A percentile compares a stretch with the other conserved stretches of the same genome.
phyloP scores from a whole-genome alignment of 2,329 filamentous ascomycete species.

The Hypoxylon sp. region DNA sequence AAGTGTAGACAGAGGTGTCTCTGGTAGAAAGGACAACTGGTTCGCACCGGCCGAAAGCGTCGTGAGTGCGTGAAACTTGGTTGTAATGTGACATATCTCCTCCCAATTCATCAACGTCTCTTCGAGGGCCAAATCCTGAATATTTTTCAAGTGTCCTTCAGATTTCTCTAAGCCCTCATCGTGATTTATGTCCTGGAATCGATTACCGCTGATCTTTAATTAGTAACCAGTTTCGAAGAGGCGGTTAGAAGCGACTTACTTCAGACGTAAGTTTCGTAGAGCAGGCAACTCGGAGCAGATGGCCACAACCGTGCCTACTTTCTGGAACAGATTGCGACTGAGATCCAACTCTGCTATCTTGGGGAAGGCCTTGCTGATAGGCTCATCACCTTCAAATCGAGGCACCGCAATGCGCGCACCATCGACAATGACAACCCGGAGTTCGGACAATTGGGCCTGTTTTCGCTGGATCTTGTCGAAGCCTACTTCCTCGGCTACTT shows the following conservation, averaged over 20 bases:
- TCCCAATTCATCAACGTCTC: constrained; percentile 75
- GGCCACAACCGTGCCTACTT: constrained; percentile 72
- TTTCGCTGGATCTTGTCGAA: constrained; percentile 91
- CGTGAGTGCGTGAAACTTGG: constrained; percentile 64
- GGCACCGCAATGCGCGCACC: constrained; percentile 70
- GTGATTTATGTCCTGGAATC: constrained; percentile 65
- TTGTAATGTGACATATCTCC: constrained; percentile 67
- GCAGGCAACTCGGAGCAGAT: constrained; percentile 78
- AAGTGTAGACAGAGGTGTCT: constrained; percentile 55
- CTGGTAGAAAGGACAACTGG: constrained; percentile 65
- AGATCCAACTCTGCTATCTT: constrained; percentile 84
- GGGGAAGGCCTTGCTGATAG: constrained; percentile 67
- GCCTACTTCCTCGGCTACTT: constrained; percentile 91
- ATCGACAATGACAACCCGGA: constrained; percentile 86
- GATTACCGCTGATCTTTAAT: constrained; percentile 73
- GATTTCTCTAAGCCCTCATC: constrained; percentile 53
- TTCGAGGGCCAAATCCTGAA: constrained; percentile 73
- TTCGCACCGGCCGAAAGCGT: constrained; percentile 68
- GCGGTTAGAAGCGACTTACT: constrained; percentile 62
- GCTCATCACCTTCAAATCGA: constrained; percentile 50
- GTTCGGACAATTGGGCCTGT: constrained; percentile 80
- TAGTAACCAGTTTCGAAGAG: constrained; percentile 2
- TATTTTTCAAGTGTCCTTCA: constrained; percentile 59
- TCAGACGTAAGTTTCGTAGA: constrained; percentile 75
- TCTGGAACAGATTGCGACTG: constrained; percentile 83